Percentiles rank a stretch among this genome's conserved stretches.
Conservation (phyloP, 305 asterid genomes). For the Rubia peregrina region DNA sequence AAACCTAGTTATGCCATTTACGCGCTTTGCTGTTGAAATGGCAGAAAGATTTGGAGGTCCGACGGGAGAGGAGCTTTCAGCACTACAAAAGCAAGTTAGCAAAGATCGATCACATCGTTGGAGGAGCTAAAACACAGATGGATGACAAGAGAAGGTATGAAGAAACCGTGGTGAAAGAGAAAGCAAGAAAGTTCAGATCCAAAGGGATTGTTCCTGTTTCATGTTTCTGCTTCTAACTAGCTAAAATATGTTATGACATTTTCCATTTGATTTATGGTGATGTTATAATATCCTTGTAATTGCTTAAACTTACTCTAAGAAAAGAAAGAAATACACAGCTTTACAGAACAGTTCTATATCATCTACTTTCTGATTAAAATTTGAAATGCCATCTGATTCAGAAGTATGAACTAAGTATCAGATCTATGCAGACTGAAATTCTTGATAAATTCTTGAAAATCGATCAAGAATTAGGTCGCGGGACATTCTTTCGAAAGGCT, state of each 20-base stretch:
- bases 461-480: neutral
- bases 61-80: conserved; percentile 38
- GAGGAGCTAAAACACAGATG: conserved; percentile 41
- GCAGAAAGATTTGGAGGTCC: conserved; percentile 45
- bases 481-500: neutral
- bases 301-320: neutral
- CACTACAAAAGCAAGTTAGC: conserved; percentile 50
- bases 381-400: neutral
- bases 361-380: neutral
- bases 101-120: conserved; percentile 42
- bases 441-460: neutral
- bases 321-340: neutral
- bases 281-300: neutral
- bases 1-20: neutral
- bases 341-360: neutral
- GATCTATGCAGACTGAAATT: neutral
- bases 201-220: conserved; percentile 33
- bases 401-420: neutral
- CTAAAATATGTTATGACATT: neutral
- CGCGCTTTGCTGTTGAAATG: conserved; percentile 4
- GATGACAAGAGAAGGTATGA: conserved; percentile 46
- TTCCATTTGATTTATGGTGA: neutral
- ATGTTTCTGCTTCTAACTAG: conserved; percentile 50
- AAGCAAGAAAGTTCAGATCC: conserved; percentile 41
- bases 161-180: conserved; percentile 41